Base-by-base conservation (phyloP, 2,329 filamentous ascomycete genomes). In the Cladosporium sp. region DNA sequence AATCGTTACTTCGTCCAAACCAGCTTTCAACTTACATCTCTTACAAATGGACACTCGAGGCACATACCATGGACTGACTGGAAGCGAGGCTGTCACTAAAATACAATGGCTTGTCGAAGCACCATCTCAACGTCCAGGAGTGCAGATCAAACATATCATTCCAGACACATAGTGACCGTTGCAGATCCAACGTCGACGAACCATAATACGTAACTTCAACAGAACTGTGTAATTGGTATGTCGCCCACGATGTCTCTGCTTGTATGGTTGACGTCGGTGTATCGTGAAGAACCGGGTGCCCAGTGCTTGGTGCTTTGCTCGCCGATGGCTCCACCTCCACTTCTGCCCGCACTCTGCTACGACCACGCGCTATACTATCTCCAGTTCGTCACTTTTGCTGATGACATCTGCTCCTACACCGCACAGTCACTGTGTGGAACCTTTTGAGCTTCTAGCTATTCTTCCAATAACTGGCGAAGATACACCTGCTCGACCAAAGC, bases 241-340 rank as follows among this genome's bases (percentile, higher is more conserved):
- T 55, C 52, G 18, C 5, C 18, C 16, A 33, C 14, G 3, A 29
- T 5, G 11, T n/a, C 29, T 35, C 16, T 8, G 14, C 28, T 11
- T 31, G 29, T 44, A 29, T 3, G 6, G 10, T 55, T 29, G 52
- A 33, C 28, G 11, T 55, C 28, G 14, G 5, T 21, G 8, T 50
- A 0, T 62, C 49, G 60, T 40, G 60, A 62, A 62, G 60, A 62
- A 62, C 49, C 60, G 60, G 60, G 31, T 62, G 60, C 60, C 49
- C 31, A 62, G 60, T 55, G 52, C 52, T 55, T 46, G 40, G 40
- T 21, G 8, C 7, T 46, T 21, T 23, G 28, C 29, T 21, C 16
- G 16, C 28, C 33, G 14, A 46, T n/a, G 37, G 60, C 60, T 50
- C 60, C 60, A 44, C 60, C 60, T 62, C 60, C 60, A 62, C 60